Evolutionary conservation across 441 rosid genomes (phyloP), one percentile per base, ranked within the genome.

Genomic region (Gossypium gossypioides): DNA sequence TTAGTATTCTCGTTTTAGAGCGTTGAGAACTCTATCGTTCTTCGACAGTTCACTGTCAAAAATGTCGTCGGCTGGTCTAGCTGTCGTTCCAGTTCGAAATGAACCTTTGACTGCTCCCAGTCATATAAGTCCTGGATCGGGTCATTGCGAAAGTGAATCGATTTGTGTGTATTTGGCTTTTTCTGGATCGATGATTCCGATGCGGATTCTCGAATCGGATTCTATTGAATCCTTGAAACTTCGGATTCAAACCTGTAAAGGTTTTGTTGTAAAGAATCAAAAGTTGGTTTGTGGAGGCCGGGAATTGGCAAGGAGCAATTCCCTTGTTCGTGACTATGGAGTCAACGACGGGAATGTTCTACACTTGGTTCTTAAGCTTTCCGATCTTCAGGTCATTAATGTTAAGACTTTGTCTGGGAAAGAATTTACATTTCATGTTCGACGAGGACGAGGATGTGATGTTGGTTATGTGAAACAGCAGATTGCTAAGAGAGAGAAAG

Each of bases 251-350:
- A 86, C 83, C 10, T 87, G 68, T 44, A 83, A 85, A 56, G 96
- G 97, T 0, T 91, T 91, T 68, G 88, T 89, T 4, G 93, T 74
- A 10, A 88, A 79, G 80, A 89, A 89, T 44, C 97, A 91, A 80
- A 91, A 86, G 66, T 80, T 91, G 65, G 91, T 91, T 24, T 91
- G 90, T 66, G 88, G 86, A 1, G 97, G 97, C 40, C 84, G 93
- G 44, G 97, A 88, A 42, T 73, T 91, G 3, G 80, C 93, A 0
- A 75, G 97, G 75, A 85, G 90, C 70, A 81, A 88, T 74, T 91
- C 93, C 40, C 90, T 84, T 40, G 81, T 91, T 63, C 85, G 89
- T 69, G 93, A 91, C 15, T 91, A 91, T 67, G 93, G 95, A n/a
- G 90, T 91, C 3, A 76, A 80, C 7, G 84, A 89, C 56, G 95